Conservation (phyloP, 2,329 filamentous ascomycete species). For the Arthrobotrys megalospora region DNA sequence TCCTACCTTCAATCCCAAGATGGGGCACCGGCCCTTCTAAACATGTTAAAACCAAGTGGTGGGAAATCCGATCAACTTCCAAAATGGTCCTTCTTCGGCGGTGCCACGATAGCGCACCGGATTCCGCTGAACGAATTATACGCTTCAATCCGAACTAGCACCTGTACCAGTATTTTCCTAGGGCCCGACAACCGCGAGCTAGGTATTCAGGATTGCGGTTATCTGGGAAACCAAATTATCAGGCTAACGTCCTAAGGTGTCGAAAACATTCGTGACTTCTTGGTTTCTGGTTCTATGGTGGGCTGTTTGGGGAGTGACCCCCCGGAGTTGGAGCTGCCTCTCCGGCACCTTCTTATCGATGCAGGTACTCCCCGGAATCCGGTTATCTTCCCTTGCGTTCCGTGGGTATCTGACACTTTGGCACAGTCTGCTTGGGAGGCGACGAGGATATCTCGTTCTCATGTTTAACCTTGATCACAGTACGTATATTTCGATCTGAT, state of each 20-base stretch:
- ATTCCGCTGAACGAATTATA: slow-evolving; percentile 9
- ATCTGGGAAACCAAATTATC: not conserved
- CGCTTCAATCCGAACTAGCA: not conserved
- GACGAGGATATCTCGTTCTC: slow-evolving; percentile 73
- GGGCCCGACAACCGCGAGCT: not conserved
- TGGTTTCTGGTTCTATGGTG: slow-evolving; percentile 75
- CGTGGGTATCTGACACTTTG: slow-evolving; percentile 34
- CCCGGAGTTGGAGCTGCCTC: slow-evolving; percentile 72
- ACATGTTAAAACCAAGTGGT: slow-evolving; percentile 5
- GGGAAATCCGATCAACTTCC: not conserved
- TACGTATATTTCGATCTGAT: slow-evolving; percentile 60
- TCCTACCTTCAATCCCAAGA: slow-evolving; percentile 10
- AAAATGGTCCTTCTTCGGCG: slow-evolving; percentile 38
- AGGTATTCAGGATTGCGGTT: not conserved
- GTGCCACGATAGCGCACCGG: not conserved
- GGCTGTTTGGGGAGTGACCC: slow-evolving; percentile 69
- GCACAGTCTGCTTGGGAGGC: slow-evolving; percentile 71
- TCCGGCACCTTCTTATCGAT: slow-evolving; percentile 78
- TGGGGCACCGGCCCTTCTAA: not conserved
- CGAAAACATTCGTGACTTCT: slow-evolving; percentile 66
- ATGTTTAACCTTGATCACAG: slow-evolving; percentile 73
- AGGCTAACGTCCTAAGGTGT: slow-evolving; percentile 17
- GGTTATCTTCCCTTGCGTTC: not conserved
- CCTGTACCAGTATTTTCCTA: not conserved
- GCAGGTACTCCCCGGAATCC: slow-evolving; percentile 66